Conservation (phyloP, 148 eudicot genomes). For the Bassia scoparia region DNA sequence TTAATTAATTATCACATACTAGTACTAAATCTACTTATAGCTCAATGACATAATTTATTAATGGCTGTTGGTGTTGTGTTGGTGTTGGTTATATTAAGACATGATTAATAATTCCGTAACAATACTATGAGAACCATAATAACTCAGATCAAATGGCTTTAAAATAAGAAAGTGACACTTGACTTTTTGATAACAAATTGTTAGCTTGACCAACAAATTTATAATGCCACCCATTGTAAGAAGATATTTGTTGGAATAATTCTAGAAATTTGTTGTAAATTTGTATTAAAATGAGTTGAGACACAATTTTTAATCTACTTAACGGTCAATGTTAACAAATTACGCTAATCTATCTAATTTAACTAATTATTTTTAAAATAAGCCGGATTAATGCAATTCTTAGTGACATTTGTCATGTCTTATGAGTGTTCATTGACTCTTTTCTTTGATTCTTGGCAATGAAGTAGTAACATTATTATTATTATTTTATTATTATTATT, state of each 20-base stretch:
- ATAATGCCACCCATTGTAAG: background rate
- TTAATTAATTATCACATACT: too few relatives aligned
- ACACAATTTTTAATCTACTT: background rate
- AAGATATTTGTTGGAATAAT: background rate
- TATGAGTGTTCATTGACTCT: too few relatives aligned
- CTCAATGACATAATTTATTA: too few relatives aligned
- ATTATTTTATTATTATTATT: too few relatives aligned
- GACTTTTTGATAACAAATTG: background rate
- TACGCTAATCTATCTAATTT: background rate
- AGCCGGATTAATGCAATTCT: background rate
- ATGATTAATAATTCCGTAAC: too few relatives aligned
- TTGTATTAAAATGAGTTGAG: background rate
- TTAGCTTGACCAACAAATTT: background rate
- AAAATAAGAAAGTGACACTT: background rate
- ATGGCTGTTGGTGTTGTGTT: too few relatives aligned
- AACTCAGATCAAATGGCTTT: background rate
- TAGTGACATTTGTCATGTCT: background rate
- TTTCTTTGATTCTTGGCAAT: too few relatives aligned
- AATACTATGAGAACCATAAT: too few relatives aligned
- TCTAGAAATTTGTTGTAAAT: background rate
- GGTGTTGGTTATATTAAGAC: too few relatives aligned
- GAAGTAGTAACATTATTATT: too few relatives aligned
- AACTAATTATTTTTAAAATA: background rate
- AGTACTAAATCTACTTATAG: too few relatives aligned
- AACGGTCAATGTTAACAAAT: background rate